Percentiles rank a stretch among this genome's conserved stretches.
phyloP scores from a whole-genome alignment of 2,329 filamentous ascomycete genomes.

The Penicillium expansum region DNA sequence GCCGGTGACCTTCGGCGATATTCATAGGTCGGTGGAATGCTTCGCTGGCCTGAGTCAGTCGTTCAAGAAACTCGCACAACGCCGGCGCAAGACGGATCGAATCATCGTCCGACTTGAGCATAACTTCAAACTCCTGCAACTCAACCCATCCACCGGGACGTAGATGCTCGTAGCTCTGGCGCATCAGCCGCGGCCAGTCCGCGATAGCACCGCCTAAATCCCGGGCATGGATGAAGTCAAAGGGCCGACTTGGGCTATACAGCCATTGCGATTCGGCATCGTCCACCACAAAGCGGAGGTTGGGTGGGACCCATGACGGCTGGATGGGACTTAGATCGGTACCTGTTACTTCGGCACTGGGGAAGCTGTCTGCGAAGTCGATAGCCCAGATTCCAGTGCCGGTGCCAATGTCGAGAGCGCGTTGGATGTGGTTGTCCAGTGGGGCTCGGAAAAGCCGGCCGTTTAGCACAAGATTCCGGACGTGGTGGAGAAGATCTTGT shows the following conservation, averaged over 20 bases:
- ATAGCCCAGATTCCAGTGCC: conserved; percentile 38
- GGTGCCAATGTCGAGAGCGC: conserved; percentile 42
- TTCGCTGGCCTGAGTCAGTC: conserved; percentile 29
- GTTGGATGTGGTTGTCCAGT: conserved; percentile 27
- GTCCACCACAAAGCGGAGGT: conserved; percentile 35
- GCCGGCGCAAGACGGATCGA: conserved; percentile 26
- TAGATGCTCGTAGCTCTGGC: conserved; percentile 34
- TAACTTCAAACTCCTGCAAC: conserved; percentile 40
- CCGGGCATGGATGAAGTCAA: conserved; percentile 37
- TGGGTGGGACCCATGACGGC: conserved; percentile 39
- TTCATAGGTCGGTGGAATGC: conserved; percentile 36
- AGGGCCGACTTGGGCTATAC: conserved; percentile 23
- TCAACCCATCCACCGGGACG: conserved; percentile 53
- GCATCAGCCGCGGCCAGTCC: conserved; percentile 27
- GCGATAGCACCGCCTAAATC: conserved; percentile 33
- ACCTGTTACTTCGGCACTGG: conserved; percentile 44
- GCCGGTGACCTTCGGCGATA: conserved; percentile 38
- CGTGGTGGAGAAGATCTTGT: conserved; percentile 37
- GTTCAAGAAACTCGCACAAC: conserved; percentile 27
- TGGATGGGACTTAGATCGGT: conserved; percentile 48
- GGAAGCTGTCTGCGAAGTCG: conserved; percentile 37
- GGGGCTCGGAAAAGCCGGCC: conserved; percentile 40
- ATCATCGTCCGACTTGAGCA: conserved; percentile 32
- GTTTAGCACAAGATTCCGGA: conserved; percentile 38
- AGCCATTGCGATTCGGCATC: conserved; percentile 36